Percentiles rank a stretch among this genome's conserved stretches.
phyloP scores from a whole-genome alignment of 495 filamentous ascomycete species.

The Tuber borchii region DNA sequence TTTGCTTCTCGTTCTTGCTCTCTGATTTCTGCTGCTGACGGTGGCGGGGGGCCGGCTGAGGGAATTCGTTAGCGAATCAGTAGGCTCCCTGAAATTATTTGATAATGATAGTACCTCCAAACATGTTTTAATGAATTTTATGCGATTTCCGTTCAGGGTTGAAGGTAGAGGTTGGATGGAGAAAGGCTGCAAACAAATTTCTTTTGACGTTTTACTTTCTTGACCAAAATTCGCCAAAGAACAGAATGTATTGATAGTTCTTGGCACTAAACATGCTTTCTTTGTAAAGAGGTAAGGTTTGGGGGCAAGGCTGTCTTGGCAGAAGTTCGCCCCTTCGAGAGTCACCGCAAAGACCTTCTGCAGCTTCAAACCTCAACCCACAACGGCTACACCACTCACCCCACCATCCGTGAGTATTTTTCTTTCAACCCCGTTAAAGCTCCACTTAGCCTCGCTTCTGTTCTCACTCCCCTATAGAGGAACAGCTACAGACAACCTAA shows the following conservation, averaged over 20 bases:
- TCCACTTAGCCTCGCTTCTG: not conserved
- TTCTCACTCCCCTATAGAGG: not conserved
- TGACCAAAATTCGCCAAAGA: not conserved
- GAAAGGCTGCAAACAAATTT: not conserved
- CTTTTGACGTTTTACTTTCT: not conserved
- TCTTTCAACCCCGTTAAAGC: not conserved
- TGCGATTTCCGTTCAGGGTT: not conserved
- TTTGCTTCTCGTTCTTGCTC: conserved; percentile 64
- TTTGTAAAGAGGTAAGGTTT: not conserved
- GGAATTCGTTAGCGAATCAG: conserved; percentile 16
- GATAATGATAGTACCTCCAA: conserved; percentile 45
- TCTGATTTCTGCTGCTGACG: conserved; percentile 51
- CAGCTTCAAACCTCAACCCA: not conserved
- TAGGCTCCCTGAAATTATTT: conserved; percentile 10
- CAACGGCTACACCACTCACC: not conserved
- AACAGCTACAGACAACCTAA: conserved; percentile 23
- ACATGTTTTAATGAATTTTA: conserved; percentile 42
- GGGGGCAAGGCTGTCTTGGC: not conserved
- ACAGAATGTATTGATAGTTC: not conserved
- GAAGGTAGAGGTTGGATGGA: not conserved
- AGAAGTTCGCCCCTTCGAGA: not conserved
- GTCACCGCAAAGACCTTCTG: not conserved
- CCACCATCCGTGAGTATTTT: not conserved
- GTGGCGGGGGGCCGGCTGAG: conserved; percentile 47
- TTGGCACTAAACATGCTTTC: not conserved